Conservation (phyloP, 176 grass and related monocot genomes). For the Juncus effusus region DNA sequence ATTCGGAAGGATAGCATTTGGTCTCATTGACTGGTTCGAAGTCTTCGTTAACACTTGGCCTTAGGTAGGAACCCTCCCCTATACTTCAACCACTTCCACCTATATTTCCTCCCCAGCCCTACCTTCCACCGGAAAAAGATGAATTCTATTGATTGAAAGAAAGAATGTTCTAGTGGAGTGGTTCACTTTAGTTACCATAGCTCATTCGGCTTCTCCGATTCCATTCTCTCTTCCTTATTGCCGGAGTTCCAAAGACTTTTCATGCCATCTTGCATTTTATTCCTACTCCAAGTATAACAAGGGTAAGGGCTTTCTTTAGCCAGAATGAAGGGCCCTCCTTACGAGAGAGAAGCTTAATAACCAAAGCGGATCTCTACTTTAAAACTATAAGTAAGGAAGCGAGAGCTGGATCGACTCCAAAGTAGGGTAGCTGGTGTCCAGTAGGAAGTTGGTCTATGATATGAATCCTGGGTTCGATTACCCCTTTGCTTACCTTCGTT, state of each 20-base stretch:
- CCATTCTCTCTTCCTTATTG: conserved; percentile 1
- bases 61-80: not conserved
- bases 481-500: no score
- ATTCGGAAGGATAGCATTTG: not conserved
- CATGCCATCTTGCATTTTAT: not conserved
- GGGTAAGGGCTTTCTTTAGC: not conserved
- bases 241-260: not conserved
- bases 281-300: not conserved
- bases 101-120: not conserved
- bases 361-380: not conserved
- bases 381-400: not conserved
- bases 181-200: not conserved
- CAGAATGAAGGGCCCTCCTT: not conserved
- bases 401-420: not conserved
- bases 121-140: conserved; percentile 1
- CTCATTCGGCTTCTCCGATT: conserved; percentile 2
- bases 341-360: not conserved
- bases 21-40: not conserved
- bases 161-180: conserved; percentile 3
- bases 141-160: not conserved
- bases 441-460: not conserved
- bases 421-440: conserved; percentile 1
- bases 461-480: no score
- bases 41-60: conserved; percentile 2
- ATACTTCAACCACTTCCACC: conserved; percentile 2